Base-by-base conservation (phyloP, 176 grass and related monocot genomes). In the Carex kokanica region DNA sequence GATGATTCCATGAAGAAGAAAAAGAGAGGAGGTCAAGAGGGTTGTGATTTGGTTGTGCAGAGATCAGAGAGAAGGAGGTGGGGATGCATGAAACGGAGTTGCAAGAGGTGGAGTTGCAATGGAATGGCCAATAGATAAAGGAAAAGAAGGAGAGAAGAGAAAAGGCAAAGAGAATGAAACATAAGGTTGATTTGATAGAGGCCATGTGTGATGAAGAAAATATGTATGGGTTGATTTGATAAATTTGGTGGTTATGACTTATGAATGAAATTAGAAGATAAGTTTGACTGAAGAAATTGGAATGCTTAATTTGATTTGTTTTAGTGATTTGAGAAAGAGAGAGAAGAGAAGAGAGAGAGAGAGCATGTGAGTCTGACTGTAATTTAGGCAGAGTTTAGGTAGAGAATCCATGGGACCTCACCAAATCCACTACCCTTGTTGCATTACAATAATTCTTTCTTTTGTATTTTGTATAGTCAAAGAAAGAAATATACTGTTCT, bases 1-100 rank as follows among this genome's bases (percentile, higher is more conserved):
- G 86, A 64, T 88, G 83, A 69, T 91, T 91, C 83, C 84, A 83
- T 29, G 83, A 49, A 49, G 86, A 82, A 53, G 89, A 40, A 63
- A 83, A 83, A 40, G 89, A 78, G 60, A 91, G 86, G 72, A 91
- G 86, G 78, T 84, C 32, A 21, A 88, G 41, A 47, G 81, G 27
- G 65, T 59, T 61, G 67, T 23, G 57, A 77, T 71, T 84, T 51
- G 18, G 0, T 14, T 80, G 49, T 43, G 24, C 0, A 38, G 12
- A 56, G 5, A 21, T 7, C 0, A 16, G 10, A 7, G 80, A 65
- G 24, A 43, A 70, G 79, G 18, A 41, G 10, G 31, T 68, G 31
- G 52, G 15, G 82, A 14, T 21, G 34, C 38, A 72, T 34, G 55
- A 52, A 31, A 20, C 36, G 79, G 40, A 58, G 60, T 61, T 27